Evolutionary conservation across 345 rosid species (phyloP), one percentile per base, ranked within the genome.

Genomic region (Sonneratia caseolaris): DNA sequence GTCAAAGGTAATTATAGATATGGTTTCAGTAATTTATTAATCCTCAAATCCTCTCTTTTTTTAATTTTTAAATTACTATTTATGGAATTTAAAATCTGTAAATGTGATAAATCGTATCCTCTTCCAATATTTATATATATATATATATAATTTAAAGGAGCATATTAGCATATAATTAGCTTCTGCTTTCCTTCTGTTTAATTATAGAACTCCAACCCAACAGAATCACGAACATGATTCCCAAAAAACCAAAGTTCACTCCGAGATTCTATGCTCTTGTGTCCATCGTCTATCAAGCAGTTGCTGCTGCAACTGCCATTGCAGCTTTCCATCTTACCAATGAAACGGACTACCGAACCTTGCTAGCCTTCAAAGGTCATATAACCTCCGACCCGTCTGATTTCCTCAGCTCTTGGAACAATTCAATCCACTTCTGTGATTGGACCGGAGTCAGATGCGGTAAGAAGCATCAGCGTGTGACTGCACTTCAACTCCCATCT

Each of bases 371-470:
- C 47, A 43, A 48, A 15, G 55, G 16, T 3, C 55, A 53, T 8
- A 53, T 53, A 16, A 19, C 59, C n/a, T 48, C 68, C 35, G 80
- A 77, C 37, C 77, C 80, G 10, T 38, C 15, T 4, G 59, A 70
- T 11, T 51, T 56, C 48, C 49, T 70, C 68, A n/a, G 47, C n/a
- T 73, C 76, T 9, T 77, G 74, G 80, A 74, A 73, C 36, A n/a
- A 66, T 21, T 74, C 80, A n/a, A 16, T n/a, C 36, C 68, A 47
- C 68, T 61, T 74, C 11, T 77, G 80, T 65, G 45, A 45, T 22
- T 35, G 73, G 75, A 3, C 22, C 7, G 70, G 70, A 3, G 67
- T 72, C 19, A 66, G 48, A 0, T 75, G 82, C 35, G 37, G 57
- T 3, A 45, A 66, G 18, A 32, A 21, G 7, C 74, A 53, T 36